Conservation (phyloP, 2,329 filamentous ascomycete genomes). For the Chalaropsis ovoidea region DNA sequence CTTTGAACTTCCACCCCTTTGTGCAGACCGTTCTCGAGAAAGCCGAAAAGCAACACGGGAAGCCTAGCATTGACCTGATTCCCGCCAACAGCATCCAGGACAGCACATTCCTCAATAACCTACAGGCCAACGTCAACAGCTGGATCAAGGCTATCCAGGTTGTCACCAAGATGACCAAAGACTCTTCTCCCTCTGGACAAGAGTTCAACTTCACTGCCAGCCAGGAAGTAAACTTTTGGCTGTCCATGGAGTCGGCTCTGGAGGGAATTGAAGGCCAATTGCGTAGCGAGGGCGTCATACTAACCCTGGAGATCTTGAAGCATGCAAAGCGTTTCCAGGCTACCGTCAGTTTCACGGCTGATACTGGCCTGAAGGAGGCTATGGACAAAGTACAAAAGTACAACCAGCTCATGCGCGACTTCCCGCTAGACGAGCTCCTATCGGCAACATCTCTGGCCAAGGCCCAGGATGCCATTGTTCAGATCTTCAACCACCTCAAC, state of each 20-base stretch:
- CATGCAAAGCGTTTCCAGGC: slow-evolving; percentile 97
- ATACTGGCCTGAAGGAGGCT: slow-evolving; percentile 91
- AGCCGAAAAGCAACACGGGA: slow-evolving; percentile 54
- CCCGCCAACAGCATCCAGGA: slow-evolving; percentile 68
- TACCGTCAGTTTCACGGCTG: slow-evolving; percentile 89
- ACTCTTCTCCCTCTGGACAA: slow-evolving; percentile 51
- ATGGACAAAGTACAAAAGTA: slow-evolving; percentile 97
- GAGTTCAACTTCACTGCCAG: slow-evolving; percentile 59
- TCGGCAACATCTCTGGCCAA: slow-evolving; percentile 84
- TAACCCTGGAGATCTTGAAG: slow-evolving; percentile 91
- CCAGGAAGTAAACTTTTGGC: slow-evolving; percentile 98
- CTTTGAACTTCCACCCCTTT: slow-evolving; percentile 75
- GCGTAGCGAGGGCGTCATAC: slow-evolving; percentile 71
- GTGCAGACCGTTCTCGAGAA: slow-evolving; percentile 79
- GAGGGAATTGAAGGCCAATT: slow-evolving; percentile 87
- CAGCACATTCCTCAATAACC: slow-evolving; percentile 81
- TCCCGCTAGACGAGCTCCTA: slow-evolving; percentile 86
- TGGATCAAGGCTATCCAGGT: slow-evolving; percentile 99
- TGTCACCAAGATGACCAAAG: slow-evolving; percentile 87
- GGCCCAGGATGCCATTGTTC: slow-evolving; percentile 74
- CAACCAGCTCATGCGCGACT: slow-evolving; percentile 97
- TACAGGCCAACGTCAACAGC: slow-evolving; percentile 86
- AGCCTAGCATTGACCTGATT: slow-evolving; percentile 69
- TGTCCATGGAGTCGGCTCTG: slow-evolving; percentile 89
- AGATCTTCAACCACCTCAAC: slow-evolving; percentile 91